Percentiles rank a stretch among this genome's conserved stretches.
These are phyloP conservation scores for Suillus sp. DNA, from an alignment of 768 basidiomycete species.

Conservation along the genomic window DNA sequence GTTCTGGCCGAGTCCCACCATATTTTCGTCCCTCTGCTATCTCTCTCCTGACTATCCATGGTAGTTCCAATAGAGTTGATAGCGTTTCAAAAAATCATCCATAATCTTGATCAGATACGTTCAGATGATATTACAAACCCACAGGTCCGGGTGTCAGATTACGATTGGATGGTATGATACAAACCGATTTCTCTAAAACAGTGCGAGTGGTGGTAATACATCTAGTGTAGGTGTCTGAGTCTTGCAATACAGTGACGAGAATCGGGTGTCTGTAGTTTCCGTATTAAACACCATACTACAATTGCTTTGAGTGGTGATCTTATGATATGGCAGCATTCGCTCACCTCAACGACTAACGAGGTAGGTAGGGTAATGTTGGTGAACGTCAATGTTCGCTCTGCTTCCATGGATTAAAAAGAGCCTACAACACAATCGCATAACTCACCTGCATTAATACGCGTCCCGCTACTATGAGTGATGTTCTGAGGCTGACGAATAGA, in stretches of 20 bases:
- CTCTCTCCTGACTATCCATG: background rate
- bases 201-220: background rate
- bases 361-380: slow-evolving; percentile 19
- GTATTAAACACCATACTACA: background rate
- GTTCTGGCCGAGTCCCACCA: too few species aligned
- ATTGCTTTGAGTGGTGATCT: background rate
- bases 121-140: background rate
- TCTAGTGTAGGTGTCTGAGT: background rate
- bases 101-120: background rate
- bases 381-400: background rate
- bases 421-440: background rate
- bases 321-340: background rate
- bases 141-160: too few species aligned
- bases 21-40: too few species aligned
- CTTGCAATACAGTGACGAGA: background rate
- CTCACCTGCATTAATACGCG: background rate
- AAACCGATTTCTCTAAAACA: slow-evolving; percentile 3
- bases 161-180: background rate
- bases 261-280: background rate
- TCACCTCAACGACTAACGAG: slow-evolving; percentile 26
- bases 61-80: background rate
- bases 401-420: background rate
- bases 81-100: background rate
- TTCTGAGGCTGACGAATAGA: slow-evolving; percentile 27
- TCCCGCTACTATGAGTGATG: slow-evolving; percentile 20